Conservation (phyloP, 2,329 filamentous ascomycete species). For the Zalaria obscura region DNA sequence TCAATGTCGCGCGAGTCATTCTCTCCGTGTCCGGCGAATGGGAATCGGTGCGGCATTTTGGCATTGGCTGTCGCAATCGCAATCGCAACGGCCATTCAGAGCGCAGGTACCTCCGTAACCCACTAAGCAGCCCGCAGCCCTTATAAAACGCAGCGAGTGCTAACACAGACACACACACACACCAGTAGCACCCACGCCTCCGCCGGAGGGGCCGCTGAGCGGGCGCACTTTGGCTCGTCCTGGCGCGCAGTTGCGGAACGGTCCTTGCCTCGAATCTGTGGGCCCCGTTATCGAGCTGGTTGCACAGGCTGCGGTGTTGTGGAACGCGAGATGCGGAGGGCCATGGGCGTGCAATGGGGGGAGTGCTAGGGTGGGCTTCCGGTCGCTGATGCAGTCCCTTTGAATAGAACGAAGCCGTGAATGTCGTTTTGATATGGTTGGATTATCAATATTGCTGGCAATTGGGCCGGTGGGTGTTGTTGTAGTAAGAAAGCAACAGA, state of each 20-base stretch:
- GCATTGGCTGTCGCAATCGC: no score
- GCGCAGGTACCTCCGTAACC: background rate
- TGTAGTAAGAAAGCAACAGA: background rate
- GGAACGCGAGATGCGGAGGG: background rate
- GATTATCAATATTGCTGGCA: background rate
- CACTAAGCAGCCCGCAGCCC: background rate
- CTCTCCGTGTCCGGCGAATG: constrained; percentile 8
- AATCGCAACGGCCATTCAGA: constrained; percentile 6
- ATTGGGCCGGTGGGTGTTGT: background rate
- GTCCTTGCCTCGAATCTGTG: background rate
- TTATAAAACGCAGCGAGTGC: no score
- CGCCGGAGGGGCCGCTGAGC: no score
- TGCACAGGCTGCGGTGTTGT: background rate
- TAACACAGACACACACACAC: no score
- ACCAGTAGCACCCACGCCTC: no score
- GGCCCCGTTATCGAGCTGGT: background rate
- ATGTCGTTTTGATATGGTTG: background rate
- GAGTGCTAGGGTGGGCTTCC: background rate
- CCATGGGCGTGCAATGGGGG: background rate
- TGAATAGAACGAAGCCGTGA: no score
- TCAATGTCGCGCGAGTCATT: constrained; percentile 9
- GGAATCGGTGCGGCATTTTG: constrained; percentile 16
- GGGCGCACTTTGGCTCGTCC: background rate
- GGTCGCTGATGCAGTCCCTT: background rate
- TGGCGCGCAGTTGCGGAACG: background rate